These are phyloP conservation scores for Curvularia spicifera DNA, from an alignment of 2,329 filamentous ascomycete species.

Conservation along the genomic window DNA sequence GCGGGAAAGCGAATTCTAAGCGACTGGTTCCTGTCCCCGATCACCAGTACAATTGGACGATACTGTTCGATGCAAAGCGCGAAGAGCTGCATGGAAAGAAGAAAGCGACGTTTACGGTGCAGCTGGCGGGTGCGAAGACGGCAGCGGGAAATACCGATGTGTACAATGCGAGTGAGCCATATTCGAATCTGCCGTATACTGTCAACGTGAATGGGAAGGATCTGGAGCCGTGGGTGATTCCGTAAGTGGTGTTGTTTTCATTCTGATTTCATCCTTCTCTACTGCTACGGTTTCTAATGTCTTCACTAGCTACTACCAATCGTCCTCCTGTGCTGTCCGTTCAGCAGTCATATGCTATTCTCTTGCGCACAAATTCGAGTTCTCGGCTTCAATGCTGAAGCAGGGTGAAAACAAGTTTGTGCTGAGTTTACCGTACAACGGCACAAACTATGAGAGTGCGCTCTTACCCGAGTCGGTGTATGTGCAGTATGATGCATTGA, in stretches of 20 bases:
- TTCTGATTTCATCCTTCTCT: background rate
- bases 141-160: conserved; percentile 67
- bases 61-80: conserved; percentile 23
- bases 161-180: conserved; percentile 61
- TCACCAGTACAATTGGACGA: conserved; percentile 35
- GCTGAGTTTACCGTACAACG: conserved; percentile 65
- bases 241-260: conserved; percentile 44
- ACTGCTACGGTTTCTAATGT: background rate
- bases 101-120: conserved; percentile 66
- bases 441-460: conserved; percentile 61
- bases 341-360: conserved; percentile 68
- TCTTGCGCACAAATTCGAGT: conserved; percentile 64
- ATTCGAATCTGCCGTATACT: conserved; percentile 61
- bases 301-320: conserved; percentile 58
- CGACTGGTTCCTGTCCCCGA: conserved; percentile 53
- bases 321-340: conserved; percentile 66
- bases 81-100: conserved; percentile 49
- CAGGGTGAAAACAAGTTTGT: conserved; percentile 63
- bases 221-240: conserved; percentile 62
- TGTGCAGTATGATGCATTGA: conserved; percentile 70
- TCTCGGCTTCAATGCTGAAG: conserved; percentile 58
- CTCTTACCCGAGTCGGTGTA: conserved; percentile 59
- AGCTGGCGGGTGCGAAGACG: conserved; percentile 68
- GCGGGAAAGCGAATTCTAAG: conserved; percentile 59
- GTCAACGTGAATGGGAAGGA: conserved; percentile 56